A percentile compares a stretch with the other conserved stretches of the same genome.
Conservation (phyloP, 2,329 filamentous ascomycete genomes). For the Tolypocladium inflatum region DNA sequence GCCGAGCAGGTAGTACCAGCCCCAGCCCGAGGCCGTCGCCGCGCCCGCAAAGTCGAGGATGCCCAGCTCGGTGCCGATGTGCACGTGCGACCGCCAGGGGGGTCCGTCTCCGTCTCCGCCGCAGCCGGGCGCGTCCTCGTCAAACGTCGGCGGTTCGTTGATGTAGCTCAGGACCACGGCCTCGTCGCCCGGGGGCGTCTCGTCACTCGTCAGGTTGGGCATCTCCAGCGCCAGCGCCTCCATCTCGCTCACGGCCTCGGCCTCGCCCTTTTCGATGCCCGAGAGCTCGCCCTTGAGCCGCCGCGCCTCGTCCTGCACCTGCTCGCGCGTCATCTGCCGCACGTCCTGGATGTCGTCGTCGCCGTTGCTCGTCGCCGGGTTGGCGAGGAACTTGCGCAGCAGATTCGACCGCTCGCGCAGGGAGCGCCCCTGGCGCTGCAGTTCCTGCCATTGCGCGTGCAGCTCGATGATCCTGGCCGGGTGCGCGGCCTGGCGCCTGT, state of each 20-base stretch:
- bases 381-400: slow-evolving; percentile 44
- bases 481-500: slow-evolving; percentile 45
- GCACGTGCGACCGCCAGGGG: slow-evolving; percentile 66
- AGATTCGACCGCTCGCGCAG: slow-evolving; percentile 59
- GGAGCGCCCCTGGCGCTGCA: slow-evolving; percentile 49
- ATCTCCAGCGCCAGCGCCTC: slow-evolving; percentile 65
- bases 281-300: slow-evolving; percentile 53
- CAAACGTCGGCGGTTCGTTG: slow-evolving; percentile 53
- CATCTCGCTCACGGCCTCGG: slow-evolving; percentile 54
- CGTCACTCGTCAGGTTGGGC: slow-evolving; percentile 73
- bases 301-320: slow-evolving; percentile 54
- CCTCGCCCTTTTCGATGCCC: slow-evolving; percentile 51
- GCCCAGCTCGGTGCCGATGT: slow-evolving; percentile 77
- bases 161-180: slow-evolving; percentile 65
- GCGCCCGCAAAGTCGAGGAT: slow-evolving; percentile 85
- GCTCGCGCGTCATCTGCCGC: slow-evolving; percentile 31
- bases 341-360: slow-evolving; percentile 29
- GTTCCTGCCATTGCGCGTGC: slow-evolving; percentile 46
- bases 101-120: slow-evolving; percentile 3
- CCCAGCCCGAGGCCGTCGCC: slow-evolving; percentile 81
- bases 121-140: slow-evolving; percentile 14
- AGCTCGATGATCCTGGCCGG: slow-evolving; percentile 47
- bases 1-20: slow-evolving; percentile 94
- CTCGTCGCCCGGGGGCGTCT: slow-evolving; percentile 63
- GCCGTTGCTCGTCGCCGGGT: slow-evolving; percentile 36